These are phyloP conservation scores for Volutella citrinella DNA, from an alignment of 2,329 filamentous ascomycete species.

Conservation along the genomic window DNA sequence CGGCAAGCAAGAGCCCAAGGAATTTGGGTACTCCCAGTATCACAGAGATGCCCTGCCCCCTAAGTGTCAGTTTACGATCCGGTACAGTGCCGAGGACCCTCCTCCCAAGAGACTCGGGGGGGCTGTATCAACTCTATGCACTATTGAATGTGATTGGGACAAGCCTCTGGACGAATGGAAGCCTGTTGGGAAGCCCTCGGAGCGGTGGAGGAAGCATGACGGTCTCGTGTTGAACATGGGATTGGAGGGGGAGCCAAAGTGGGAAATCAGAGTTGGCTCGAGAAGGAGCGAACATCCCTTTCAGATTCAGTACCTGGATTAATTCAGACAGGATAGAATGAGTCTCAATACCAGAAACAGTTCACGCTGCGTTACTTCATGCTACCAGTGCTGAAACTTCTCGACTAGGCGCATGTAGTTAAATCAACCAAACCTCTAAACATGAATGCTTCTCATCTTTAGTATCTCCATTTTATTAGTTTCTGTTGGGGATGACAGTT, in stretches of 20 bases:
- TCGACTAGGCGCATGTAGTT: no score
- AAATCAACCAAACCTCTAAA: no score
- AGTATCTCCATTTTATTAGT: no score
- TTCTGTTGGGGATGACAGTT: no score
- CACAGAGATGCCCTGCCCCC: neutral
- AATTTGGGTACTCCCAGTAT: neutral
- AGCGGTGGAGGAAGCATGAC: conserved; percentile 5
- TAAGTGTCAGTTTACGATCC: conserved; percentile 2
- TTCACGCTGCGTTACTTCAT: no score
- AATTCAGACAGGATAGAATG: no score
- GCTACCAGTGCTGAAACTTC: no score
- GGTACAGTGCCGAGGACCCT: neutral
- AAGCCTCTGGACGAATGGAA: conserved; percentile 5
- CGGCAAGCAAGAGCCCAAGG: neutral
- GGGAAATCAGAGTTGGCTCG: conserved; percentile 3
- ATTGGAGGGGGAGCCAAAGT: conserved; percentile 6
- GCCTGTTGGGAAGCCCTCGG: neutral
- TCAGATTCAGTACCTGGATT: no score
- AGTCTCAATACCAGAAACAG: no score
- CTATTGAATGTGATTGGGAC: conserved; percentile 8
- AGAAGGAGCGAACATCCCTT: no score
- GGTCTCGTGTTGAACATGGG: conserved; percentile 4
- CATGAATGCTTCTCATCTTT: no score
- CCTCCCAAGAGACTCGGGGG: conserved; percentile 2
- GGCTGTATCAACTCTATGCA: conserved; percentile 1